Conservation (phyloP, 2,329 filamentous ascomycete species). For the Monilinia laxa region DNA sequence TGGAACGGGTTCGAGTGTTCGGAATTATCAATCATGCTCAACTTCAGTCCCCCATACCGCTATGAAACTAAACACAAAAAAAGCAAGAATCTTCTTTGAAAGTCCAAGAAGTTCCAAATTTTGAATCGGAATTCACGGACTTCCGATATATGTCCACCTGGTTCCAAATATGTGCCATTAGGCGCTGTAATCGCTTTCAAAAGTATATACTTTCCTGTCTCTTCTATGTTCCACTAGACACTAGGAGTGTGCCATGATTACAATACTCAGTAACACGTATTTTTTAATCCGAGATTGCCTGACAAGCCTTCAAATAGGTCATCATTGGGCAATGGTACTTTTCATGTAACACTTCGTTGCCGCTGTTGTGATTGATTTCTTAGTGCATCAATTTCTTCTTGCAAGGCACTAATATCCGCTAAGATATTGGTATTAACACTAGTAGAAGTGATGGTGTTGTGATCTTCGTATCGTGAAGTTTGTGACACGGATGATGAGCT, state of each 20-base stretch:
- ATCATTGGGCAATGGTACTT: background rate
- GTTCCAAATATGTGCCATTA: background rate
- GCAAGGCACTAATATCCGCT: constrained; percentile 68
- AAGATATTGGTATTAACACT: constrained; percentile 58
- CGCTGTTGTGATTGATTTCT: constrained; percentile 44
- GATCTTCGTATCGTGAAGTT: constrained; percentile 35
- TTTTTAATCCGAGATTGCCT: background rate
- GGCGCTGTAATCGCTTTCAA: background rate
- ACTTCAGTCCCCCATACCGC: background rate
- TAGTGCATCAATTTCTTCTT: constrained; percentile 72
- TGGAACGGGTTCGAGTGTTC: background rate
- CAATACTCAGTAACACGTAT: background rate
- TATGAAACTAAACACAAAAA: background rate
- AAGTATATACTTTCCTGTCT: background rate
- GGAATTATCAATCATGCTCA: background rate
- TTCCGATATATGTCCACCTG: background rate
- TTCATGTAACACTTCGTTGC: constrained; percentile 22
- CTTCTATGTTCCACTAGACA: background rate
- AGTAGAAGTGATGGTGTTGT: constrained; percentile 29
- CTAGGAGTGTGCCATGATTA: background rate
- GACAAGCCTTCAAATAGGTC: background rate
- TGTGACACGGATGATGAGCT: constrained; percentile 31
- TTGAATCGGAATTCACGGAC: background rate
- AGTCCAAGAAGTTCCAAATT: background rate
- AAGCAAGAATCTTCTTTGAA: background rate